Base-by-base conservation (phyloP, 176 grass and related monocot species). In the Lolium perenne region DNA sequence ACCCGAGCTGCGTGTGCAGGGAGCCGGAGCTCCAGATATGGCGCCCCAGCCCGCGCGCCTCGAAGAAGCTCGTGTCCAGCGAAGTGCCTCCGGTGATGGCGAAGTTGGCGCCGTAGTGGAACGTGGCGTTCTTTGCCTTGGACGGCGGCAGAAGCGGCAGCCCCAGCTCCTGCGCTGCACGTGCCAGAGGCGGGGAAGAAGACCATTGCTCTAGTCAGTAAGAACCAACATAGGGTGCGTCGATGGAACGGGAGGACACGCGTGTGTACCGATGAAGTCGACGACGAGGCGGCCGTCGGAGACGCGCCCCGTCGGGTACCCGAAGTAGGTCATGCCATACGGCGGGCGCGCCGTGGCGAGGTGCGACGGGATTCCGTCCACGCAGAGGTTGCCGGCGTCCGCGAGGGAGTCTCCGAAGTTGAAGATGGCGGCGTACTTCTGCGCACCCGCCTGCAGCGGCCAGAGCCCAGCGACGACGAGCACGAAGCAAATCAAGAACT, bases 351-450 rank as follows among this genome's bases (percentile, higher is more conserved):
- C 94, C 57, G 94, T 96, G 29, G 91, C 91, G 10, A 96, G 87
- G 83, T 93, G 88, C 0, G 77, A 66, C 50, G 94, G 94, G 89
- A 97, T 92, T 84, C 95, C 95, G 20, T 94, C 86, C 14, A 63
- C 90, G 46, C 80, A 74, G 13, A 97, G 92, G 89, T 97, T 97
- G 14, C 95, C 95, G 15, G 95, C 81, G 65, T 97, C 95, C 17
- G 82, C 80, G 16, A 97, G 95, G 0, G 95, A 97, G 53, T 97
- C 95, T 0, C 95, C 95, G 38, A 97, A 97, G 90, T 89, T 97
- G 67, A 94, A 97, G 79, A 97, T 94, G 17, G 95, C 92, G 5
- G 92, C 92, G 83, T 97, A 94, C 38, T 82, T 88, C 72, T 53
- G 48, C 70, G 87, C 87, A 0, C 60, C 80, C 6, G 40, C 38